A percentile compares a stretch with the other conserved stretches of the same genome.
Conservation (phyloP, 2,329 filamentous ascomycete genomes). For the Dothiorella sarmentorum region DNA sequence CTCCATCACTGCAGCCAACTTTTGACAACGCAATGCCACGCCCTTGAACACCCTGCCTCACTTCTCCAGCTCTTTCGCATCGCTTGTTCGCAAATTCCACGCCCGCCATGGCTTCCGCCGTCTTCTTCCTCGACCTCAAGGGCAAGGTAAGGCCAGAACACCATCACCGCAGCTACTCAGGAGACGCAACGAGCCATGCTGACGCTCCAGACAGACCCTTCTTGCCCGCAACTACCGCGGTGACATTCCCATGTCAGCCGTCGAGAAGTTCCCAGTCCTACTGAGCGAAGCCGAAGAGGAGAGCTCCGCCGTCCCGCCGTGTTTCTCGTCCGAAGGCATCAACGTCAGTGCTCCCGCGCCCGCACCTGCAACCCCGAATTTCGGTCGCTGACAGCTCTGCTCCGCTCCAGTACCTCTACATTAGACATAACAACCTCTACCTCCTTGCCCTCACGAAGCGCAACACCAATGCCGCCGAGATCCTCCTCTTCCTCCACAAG, state of each 20-base stretch:
- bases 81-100: background rate
- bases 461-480: conserved; percentile 98
- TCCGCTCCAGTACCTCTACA: conserved; percentile 80
- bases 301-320: conserved; percentile 92
- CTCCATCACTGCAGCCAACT: conserved; percentile 4
- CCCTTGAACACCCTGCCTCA: background rate
- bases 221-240: conserved; percentile 97
- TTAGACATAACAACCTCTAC: conserved; percentile 98
- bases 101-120: conserved; percentile 79
- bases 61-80: background rate
- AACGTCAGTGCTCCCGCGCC: conserved; percentile 62
- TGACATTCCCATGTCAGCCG: conserved; percentile 98
- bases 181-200: conserved; percentile 21
- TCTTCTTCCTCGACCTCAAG: conserved; percentile 99
- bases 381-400: background rate
- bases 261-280: conserved; percentile 95
- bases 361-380: background rate
- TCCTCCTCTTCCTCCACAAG: conserved; percentile 96
- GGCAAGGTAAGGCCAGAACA: conserved; percentile 71
- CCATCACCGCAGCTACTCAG: conserved; percentile 21
- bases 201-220: conserved; percentile 68
- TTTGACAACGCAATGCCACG: conserved; percentile 4
- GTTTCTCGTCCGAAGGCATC: conserved; percentile 97
- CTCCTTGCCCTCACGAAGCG: conserved; percentile 96
- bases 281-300: conserved; percentile 99